Evolutionary conservation across 2,329 filamentous ascomycete genomes (phyloP).

Genomic region (Elsinoe fawcettii): DNA sequence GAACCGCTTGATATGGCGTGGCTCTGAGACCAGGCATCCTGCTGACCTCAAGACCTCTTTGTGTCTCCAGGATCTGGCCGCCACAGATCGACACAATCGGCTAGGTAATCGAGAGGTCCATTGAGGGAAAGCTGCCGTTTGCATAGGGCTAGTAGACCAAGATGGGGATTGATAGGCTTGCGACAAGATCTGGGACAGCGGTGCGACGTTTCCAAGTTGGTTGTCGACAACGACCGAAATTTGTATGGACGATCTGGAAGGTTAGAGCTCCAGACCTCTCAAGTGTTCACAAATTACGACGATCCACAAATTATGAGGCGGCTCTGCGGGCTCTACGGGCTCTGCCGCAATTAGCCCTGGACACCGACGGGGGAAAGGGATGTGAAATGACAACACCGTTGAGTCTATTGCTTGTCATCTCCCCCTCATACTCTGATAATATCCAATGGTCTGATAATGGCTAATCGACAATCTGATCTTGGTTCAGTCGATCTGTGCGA

Average conservation of each 20-base stretch:
- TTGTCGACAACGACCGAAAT: background rate
- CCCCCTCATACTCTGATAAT: constrained; percentile 11
- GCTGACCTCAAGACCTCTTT: background rate
- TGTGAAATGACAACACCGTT: constrained; percentile 14
- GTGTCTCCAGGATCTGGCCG: background rate
- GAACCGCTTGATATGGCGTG: background rate
- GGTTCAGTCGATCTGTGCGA: background rate
- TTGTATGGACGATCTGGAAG: background rate
- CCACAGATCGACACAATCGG: constrained; percentile 1
- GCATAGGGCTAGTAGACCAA: constrained; percentile 6
- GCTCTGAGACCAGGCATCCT: background rate
- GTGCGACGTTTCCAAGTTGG: background rate
- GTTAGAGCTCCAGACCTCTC: constrained; percentile 11
- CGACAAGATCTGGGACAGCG: background rate
- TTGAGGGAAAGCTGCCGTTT: constrained; percentile 12
- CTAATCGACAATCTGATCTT: background rate
- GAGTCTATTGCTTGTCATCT: constrained; percentile 6
- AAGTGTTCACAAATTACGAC: background rate
- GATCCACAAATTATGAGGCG: constrained; percentile 5
- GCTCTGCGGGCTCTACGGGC: background rate
- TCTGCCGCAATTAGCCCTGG: too few species aligned
- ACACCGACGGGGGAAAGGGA: background rate
- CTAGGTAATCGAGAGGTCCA: constrained; percentile 10
- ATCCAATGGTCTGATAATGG: background rate
- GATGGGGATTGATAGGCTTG: background rate